A percentile compares a stretch with the other conserved stretches of the same genome.
Evolutionary conservation across 495 filamentous ascomycete genomes (phyloP).

Genomic region (Talaromyces liani): DNA sequence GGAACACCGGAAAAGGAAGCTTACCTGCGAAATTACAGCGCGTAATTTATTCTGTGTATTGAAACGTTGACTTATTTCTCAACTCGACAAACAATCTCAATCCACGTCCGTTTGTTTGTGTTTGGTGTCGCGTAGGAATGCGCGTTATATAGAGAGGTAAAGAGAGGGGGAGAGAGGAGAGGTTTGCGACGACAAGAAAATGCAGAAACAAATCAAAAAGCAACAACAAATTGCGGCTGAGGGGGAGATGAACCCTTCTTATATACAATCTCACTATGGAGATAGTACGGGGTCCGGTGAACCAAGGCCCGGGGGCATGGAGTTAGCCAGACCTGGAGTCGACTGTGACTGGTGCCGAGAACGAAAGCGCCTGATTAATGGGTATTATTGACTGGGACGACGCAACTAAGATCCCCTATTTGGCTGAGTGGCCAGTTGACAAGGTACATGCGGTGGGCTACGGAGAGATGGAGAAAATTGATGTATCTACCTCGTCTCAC

Average conservation of each 20-base stretch:
- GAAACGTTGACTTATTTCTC: background rate
- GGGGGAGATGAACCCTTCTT: background rate
- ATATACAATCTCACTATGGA: background rate
- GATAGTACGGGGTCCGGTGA: background rate
- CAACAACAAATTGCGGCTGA: background rate
- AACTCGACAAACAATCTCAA: background rate
- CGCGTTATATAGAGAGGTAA: background rate
- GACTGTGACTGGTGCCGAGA: background rate
- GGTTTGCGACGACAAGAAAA: background rate
- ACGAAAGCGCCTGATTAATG: background rate
- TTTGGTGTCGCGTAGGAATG: background rate
- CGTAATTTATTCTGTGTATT: background rate
- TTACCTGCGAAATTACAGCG: background rate
- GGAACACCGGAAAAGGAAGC: background rate
- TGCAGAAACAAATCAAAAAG: background rate
- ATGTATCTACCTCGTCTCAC: background rate
- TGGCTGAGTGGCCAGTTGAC: background rate
- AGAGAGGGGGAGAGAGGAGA: slow-evolving; percentile 8
- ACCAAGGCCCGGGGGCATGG: background rate
- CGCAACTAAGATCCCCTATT: background rate
- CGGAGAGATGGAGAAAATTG: background rate
- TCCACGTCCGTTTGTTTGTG: background rate
- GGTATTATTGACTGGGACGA: background rate
- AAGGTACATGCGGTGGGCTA: background rate
- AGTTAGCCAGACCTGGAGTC: background rate